A percentile compares a stretch with the other conserved stretches of the same genome.
These are phyloP conservation scores for Xylariaceae sp. DNA, from an alignment of 2,329 filamentous ascomycete genomes.

Conservation along the genomic window DNA sequence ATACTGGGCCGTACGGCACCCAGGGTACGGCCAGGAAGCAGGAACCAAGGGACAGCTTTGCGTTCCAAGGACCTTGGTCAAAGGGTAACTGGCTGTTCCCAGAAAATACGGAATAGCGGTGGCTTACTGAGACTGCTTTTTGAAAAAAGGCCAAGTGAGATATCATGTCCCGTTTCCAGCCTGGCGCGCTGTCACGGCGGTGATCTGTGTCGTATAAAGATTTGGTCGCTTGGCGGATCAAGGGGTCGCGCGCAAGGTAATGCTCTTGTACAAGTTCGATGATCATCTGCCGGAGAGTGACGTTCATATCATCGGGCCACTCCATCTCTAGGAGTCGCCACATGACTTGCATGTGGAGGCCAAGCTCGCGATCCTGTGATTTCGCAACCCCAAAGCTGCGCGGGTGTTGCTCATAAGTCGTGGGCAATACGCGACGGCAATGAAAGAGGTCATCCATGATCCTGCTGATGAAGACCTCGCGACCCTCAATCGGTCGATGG, in stretches of 20 bases:
- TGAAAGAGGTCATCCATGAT: slow-evolving; percentile 33
- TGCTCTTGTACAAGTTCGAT: slow-evolving; percentile 8
- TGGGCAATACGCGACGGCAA: slow-evolving; percentile 17
- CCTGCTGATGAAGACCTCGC: slow-evolving; percentile 33
- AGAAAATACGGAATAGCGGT: slow-evolving; percentile 24
- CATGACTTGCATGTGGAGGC: slow-evolving; percentile 29
- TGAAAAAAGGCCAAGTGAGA: slow-evolving; percentile 19
- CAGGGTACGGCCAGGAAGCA: slow-evolving; percentile 13
- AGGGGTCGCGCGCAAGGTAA: slow-evolving; percentile 10
- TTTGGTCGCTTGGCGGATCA: slow-evolving; percentile 5
- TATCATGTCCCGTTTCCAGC: slow-evolving; percentile 24
- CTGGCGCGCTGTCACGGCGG: background rate
- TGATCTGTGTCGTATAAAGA: background rate
- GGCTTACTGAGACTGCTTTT: slow-evolving; percentile 7
- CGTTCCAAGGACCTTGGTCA: slow-evolving; percentile 43
- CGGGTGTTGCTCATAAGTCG: slow-evolving; percentile 12
- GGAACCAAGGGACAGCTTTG: slow-evolving; percentile 18
- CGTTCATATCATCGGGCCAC: background rate
- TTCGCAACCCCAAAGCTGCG: slow-evolving; percentile 21
- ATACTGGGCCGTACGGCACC: background rate
- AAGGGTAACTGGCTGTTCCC: slow-evolving; percentile 25
- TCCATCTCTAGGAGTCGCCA: slow-evolving; percentile 27
- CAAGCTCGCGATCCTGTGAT: slow-evolving; percentile 24
- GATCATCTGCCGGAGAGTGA: slow-evolving; percentile 3
- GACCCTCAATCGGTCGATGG: slow-evolving; percentile 31